phyloP scores from a whole-genome alignment of 805 yeast genomes.

The Metschnikowia rubicola region DNA sequence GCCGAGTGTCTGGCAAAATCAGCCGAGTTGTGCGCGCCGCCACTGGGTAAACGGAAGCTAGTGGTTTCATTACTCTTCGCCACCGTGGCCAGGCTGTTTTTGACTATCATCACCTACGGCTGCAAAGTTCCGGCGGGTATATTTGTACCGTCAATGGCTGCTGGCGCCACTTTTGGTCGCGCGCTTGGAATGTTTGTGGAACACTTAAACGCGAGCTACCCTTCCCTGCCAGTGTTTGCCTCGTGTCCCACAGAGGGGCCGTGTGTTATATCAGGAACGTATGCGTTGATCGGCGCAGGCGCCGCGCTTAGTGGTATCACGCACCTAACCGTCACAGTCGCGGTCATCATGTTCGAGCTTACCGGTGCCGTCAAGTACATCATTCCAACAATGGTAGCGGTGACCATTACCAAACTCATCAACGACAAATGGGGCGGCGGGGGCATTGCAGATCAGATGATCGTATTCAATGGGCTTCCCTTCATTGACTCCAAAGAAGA shows the following conservation, averaged over 20 bases:
- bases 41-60: slow-evolving; percentile 30
- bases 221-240: slow-evolving; percentile 33
- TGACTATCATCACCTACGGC: slow-evolving; percentile 85
- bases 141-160: slow-evolving; percentile 94
- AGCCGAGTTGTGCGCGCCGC: slow-evolving; percentile 36
- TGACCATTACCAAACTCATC: slow-evolving; percentile 81
- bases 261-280: slow-evolving; percentile 90
- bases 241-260: slow-evolving; percentile 32
- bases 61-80: slow-evolving; percentile 63
- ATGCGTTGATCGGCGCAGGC: slow-evolving; percentile 94
- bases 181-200: slow-evolving; percentile 76
- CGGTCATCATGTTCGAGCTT: slow-evolving; percentile 90
- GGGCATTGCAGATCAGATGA: slow-evolving; percentile 96
- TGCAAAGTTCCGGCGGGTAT: slow-evolving; percentile 97
- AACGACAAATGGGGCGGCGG: slow-evolving; percentile 70
- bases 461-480: slow-evolving; percentile 83
- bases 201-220: slow-evolving; percentile 26
- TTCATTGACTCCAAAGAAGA: slow-evolving; percentile 71
- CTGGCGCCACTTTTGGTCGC: slow-evolving; percentile 93
- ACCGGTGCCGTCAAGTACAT: slow-evolving; percentile 93
- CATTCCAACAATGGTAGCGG: slow-evolving; percentile 94
- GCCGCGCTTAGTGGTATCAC: slow-evolving; percentile 94
- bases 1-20: slow-evolving; percentile 66
- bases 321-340: slow-evolving; percentile 87
- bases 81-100: slow-evolving; percentile 61